Conservation (phyloP, 2,329 filamentous ascomycete genomes). For the Coniochaeta sp. region DNA sequence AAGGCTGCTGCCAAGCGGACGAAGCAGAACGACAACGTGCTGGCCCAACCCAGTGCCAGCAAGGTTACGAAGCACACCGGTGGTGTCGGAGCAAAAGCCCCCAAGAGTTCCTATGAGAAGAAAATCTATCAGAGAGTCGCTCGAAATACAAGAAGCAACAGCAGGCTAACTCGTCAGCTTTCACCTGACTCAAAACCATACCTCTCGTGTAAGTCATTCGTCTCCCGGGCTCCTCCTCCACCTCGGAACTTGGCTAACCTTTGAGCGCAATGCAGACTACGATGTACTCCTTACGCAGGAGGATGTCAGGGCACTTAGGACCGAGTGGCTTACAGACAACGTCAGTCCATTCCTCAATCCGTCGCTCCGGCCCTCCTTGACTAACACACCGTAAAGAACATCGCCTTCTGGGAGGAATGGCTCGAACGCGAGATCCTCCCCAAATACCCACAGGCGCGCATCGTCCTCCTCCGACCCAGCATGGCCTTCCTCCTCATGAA, state of each 20-base stretch:
- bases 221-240: background rate
- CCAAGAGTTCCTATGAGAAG: background rate
- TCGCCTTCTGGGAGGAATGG: constrained; percentile 97
- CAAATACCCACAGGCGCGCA: constrained; percentile 74
- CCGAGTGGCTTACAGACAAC: constrained; percentile 97
- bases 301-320: constrained; percentile 79
- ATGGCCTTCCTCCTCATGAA: constrained; percentile 91
- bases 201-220: constrained; percentile 9
- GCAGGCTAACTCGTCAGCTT: constrained; percentile 2
- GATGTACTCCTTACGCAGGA: constrained; percentile 62
- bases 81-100: background rate
- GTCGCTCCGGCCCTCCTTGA: constrained; percentile 11
- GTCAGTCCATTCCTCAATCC: constrained; percentile 44
- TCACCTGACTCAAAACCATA: constrained; percentile 1
- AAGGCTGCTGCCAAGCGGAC: constrained; percentile 2
- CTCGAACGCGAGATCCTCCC: constrained; percentile 83
- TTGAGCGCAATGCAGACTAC: constrained; percentile 28
- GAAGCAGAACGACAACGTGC: background rate
- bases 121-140: background rate
- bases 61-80: constrained; percentile 2
- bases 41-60: background rate
- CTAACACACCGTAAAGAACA: constrained; percentile 67
- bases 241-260: background rate
- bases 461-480: constrained; percentile 82
- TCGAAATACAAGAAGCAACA: constrained; percentile 1